These are phyloP conservation scores for Arthroderma uncinatum DNA, from an alignment of 2,329 filamentous ascomycete genomes.

Conservation along the genomic window DNA sequence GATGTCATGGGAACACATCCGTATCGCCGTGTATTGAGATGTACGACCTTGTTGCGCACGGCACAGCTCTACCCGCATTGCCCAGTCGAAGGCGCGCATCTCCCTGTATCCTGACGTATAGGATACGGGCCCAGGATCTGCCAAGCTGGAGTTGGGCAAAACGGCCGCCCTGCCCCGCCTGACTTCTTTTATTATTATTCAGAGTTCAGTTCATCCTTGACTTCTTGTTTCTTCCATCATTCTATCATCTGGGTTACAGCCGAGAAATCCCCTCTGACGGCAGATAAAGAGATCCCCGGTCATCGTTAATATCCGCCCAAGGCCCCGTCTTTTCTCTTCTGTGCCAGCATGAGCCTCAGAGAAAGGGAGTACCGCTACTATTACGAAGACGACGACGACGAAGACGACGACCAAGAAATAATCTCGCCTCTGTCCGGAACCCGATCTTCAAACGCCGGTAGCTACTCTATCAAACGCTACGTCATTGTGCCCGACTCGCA, in stretches of 20 bases:
- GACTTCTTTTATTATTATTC: background rate
- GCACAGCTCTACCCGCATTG: background rate
- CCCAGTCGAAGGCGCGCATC: background rate
- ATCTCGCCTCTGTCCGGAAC: background rate
- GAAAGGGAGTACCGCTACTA: background rate
- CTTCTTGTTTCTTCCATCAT: background rate
- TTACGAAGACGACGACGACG: background rate
- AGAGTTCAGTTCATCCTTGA: background rate
- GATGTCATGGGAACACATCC: background rate
- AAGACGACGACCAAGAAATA: background rate
- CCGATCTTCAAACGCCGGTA: background rate
- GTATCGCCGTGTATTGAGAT: background rate
- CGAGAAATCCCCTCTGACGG: background rate
- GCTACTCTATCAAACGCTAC: constrained; percentile 41
- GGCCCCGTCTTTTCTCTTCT: background rate
- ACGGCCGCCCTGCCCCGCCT: background rate
- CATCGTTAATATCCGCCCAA: background rate
- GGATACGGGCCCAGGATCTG: background rate
- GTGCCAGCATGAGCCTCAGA: background rate
- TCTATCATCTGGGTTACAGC: background rate
- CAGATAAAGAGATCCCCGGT: background rate
- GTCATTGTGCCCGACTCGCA: constrained; percentile 32
- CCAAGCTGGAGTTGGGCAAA: background rate
- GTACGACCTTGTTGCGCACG: background rate
- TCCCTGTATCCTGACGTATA: background rate